Evolutionary conservation across 495 filamentous ascomycete species (phyloP).

Genomic region (Aspergillus haitiensis): DNA sequence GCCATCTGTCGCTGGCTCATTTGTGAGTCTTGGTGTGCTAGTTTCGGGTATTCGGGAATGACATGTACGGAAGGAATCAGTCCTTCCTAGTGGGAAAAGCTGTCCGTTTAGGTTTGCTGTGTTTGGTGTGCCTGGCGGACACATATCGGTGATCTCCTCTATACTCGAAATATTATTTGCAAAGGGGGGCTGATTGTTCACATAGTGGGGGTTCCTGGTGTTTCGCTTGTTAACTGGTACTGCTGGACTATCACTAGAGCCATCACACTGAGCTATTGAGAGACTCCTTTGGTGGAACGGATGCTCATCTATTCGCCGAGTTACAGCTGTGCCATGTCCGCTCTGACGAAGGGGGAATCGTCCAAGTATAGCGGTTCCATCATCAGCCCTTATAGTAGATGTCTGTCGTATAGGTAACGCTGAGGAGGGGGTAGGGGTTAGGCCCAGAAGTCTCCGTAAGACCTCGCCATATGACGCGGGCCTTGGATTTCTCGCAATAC

Average conservation of each 20-base stretch:
- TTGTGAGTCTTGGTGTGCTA: background rate
- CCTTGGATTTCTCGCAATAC: slow-evolving; percentile 2
- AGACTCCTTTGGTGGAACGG: slow-evolving; percentile 36
- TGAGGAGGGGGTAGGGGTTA: slow-evolving; percentile 14
- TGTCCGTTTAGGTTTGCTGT: background rate
- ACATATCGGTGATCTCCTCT: background rate
- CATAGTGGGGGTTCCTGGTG: background rate
- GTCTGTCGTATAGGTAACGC: slow-evolving; percentile 12
- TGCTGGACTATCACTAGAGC: background rate
- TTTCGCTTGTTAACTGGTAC: background rate
- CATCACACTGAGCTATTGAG: slow-evolving; percentile 22
- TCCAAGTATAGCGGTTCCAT: slow-evolving; percentile 42
- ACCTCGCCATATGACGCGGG: slow-evolving; percentile 25
- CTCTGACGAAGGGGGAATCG: slow-evolving; percentile 42
- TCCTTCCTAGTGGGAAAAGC: background rate
- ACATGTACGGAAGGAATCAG: slow-evolving; percentile 13
- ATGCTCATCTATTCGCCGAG: slow-evolving; percentile 34
- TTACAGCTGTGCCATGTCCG: slow-evolving; percentile 36
- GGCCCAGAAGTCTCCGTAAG: slow-evolving; percentile 34
- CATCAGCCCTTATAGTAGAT: slow-evolving; percentile 33
- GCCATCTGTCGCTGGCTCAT: background rate
- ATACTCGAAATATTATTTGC: background rate
- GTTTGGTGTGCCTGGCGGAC: background rate
- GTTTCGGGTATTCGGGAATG: slow-evolving; percentile 11
- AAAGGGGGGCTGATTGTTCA: background rate